Evolutionary conservation across 139 green algal species (phyloP).

Genomic region (Chlorella sp.): DNA sequence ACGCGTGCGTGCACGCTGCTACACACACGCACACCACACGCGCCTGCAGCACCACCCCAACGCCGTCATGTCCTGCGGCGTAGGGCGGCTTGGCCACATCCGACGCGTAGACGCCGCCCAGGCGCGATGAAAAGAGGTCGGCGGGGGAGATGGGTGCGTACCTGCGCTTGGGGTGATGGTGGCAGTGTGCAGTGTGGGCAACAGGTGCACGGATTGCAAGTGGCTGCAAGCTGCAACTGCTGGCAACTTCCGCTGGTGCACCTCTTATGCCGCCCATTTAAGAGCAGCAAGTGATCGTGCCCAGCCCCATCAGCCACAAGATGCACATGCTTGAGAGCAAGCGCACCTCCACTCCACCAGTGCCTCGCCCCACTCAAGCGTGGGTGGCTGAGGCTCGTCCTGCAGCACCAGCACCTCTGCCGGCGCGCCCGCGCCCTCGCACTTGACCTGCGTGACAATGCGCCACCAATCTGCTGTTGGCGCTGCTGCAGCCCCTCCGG

Average conservation of each 20-base stretch:
- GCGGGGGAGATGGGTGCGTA: slow-evolving; percentile 39
- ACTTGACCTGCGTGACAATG: slow-evolving; percentile 46
- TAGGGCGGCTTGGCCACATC: slow-evolving; percentile 44
- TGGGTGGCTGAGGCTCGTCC: slow-evolving; percentile 39
- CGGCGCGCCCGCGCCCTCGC: slow-evolving; percentile 21
- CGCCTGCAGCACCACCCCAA: slow-evolving; percentile 7
- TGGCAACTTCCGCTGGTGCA: too few relatives aligned
- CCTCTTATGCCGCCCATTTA: too few relatives aligned
- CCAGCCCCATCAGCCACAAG: background rate
- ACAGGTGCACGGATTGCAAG: too few relatives aligned
- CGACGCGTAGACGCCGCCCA: slow-evolving; percentile 62
- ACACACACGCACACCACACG: background rate
- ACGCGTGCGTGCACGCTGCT: background rate
- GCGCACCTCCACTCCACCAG: slow-evolving; percentile 42
- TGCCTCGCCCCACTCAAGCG: slow-evolving; percentile 81
- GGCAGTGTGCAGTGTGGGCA: too few relatives aligned
- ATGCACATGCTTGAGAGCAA: too few relatives aligned
- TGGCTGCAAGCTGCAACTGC: too few relatives aligned
- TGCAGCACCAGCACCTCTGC: slow-evolving; percentile 36
- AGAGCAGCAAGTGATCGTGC: background rate
- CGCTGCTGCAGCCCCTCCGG: too few relatives aligned
- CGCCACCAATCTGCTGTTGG: too few relatives aligned
- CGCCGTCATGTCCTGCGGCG: slow-evolving; percentile 55
- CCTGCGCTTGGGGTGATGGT: background rate
- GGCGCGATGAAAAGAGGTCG: slow-evolving; percentile 61